These are phyloP conservation scores for Venturia carpophila DNA, from an alignment of 2,329 filamentous ascomycete species.

Conservation along the genomic window DNA sequence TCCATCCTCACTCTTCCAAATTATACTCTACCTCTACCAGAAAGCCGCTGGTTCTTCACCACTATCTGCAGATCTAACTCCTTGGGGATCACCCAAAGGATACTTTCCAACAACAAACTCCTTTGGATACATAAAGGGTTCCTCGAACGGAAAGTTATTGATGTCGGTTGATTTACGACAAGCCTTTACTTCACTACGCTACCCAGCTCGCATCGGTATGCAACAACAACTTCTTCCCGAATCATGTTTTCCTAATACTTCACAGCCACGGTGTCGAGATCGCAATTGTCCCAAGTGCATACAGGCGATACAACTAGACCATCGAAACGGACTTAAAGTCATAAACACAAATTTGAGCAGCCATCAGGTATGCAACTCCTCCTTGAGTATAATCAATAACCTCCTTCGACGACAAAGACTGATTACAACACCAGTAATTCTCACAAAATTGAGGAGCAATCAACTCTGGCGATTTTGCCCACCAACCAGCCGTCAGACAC, in stretches of 20 bases:
- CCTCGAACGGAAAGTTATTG: conserved; percentile 30
- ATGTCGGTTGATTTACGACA: conserved; percentile 53
- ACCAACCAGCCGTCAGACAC: conserved; percentile 26
- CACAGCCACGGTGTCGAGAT: conserved; percentile 45
- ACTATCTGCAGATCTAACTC: neutral
- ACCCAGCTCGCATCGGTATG: conserved; percentile 43
- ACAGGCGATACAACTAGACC: conserved; percentile 46
- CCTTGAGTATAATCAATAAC: neutral
- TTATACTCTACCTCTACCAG: neutral
- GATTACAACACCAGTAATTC: conserved; percentile 1
- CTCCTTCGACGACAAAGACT: neutral
- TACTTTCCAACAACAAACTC: neutral
- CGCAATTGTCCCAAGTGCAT: conserved; percentile 49
- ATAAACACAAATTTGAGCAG: neutral
- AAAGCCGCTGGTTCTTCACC: neutral
- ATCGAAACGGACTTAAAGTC: conserved; percentile 29
- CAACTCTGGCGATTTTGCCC: neutral
- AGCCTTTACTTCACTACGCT: conserved; percentile 46
- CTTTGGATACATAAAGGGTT: conserved; percentile 10
- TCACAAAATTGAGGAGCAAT: neutral
- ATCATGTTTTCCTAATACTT: neutral
- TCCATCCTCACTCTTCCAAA: neutral
- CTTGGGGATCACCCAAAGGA: conserved; percentile 2
- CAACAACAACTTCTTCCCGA: neutral
- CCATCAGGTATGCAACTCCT: neutral